Evolutionary conservation across 768 basidiomycete genomes (phyloP), one percentile per base, ranked within the genome.

Genomic region (Suillus alpinus): DNA sequence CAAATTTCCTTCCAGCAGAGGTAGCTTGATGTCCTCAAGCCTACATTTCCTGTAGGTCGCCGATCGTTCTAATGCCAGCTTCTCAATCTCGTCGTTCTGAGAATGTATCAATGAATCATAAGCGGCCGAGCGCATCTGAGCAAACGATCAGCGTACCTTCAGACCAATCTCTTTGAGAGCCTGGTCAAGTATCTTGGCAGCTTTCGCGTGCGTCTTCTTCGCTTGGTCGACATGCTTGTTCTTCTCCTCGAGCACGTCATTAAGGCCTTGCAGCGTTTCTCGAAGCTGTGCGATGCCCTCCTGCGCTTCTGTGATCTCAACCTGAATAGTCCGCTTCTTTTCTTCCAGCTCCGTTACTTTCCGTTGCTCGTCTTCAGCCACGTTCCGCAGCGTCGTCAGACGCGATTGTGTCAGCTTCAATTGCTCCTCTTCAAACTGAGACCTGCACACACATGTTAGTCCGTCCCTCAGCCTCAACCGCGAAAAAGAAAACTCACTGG

Each of bases 21-120:
- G 95, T 18, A 99, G 73, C 61, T 83, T 83, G 65, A 98, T 89
- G 67, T 97, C 95, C 63, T 99, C 97, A 47, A 99, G 80, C 63
- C 94, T 85, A 74, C 96, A 98, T 69, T 92, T 92, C 16, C 95
- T 85, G 71, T 98, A 98, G 50, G 92, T 83, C 0, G 88, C 79
- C 26, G 94, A 92, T 26, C 96, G 81, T 68, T 98, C 95, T 50
- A 93, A 80, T 0, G 87, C 88, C 31, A 90, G 75, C 69, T 92
- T 93, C 73, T 94, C 93, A 61, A 97, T 97, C 68, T 94, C 91
- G 71, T 96, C 95, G 66, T 91, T 91, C 88, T 89, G 44, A 50
- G 32, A 12, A 51, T 46, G 44, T 4, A 47, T 47, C 14, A 4
- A 29, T 4, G 41, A 5, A 49, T 26, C 12, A 41, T 46, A 10